phyloP scores from a whole-genome alignment of 345 rosid species.

The Gossypium herbaceum region DNA sequence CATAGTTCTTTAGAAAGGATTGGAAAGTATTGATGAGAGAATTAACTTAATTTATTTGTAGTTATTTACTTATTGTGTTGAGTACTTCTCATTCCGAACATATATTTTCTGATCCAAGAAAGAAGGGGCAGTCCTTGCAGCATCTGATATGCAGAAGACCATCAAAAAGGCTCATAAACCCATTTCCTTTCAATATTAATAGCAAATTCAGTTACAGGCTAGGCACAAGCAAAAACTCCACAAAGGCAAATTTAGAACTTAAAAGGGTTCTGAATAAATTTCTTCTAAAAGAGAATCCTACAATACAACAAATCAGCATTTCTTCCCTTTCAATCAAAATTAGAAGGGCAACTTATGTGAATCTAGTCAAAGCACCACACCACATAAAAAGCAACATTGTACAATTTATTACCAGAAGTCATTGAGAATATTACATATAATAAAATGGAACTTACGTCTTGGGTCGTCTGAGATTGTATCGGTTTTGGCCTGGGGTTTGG shows the following conservation, averaged over 20 bases:
- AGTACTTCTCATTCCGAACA: neutral
- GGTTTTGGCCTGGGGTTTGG: slow-evolving; percentile 51
- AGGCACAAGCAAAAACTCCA: neutral
- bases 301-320: neutral
- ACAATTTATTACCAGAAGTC: neutral
- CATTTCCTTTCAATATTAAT: neutral
- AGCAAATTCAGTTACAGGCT: neutral
- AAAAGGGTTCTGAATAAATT: neutral
- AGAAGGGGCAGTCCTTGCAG: neutral
- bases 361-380: slow-evolving; percentile 2
- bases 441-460: slow-evolving; percentile 50
- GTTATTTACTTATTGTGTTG: neutral
- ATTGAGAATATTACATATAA: neutral
- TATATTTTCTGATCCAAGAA: neutral
- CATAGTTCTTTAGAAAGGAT: neutral
- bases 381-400: neutral
- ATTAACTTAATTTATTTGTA: neutral
- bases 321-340: neutral
- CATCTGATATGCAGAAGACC: neutral
- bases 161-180: neutral
- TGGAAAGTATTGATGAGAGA: neutral
- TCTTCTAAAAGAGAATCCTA: neutral
- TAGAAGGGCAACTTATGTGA: neutral
- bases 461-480: slow-evolving; percentile 77
- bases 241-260: neutral